These are phyloP conservation scores for Hypomontagnella submonticulosa DNA, from an alignment of 495 filamentous ascomycete species.

Conservation along the genomic window DNA sequence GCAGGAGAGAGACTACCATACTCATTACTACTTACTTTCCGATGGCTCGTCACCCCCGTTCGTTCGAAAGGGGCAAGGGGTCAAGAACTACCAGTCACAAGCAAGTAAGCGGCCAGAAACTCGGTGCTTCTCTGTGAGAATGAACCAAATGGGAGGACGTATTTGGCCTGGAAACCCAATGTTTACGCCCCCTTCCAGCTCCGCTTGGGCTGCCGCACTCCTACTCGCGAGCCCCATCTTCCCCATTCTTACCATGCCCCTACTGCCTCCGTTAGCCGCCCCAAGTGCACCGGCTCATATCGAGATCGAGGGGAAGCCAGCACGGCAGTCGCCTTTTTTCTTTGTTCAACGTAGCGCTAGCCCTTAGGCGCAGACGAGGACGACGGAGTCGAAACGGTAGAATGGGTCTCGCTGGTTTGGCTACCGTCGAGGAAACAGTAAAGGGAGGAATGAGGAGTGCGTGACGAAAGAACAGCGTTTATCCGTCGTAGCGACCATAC, in stretches of 20 bases:
- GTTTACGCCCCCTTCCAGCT: conserved; percentile 32
- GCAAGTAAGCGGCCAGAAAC: conserved; percentile 46
- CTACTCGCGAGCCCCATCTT: conserved; percentile 44
- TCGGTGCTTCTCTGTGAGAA: conserved; percentile 42
- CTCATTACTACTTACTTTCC: conserved; percentile 40
- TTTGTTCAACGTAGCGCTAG: conserved; percentile 40
- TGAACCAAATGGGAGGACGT: conserved; percentile 23
- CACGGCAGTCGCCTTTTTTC: conserved; percentile 44
- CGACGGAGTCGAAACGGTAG: conserved; percentile 48
- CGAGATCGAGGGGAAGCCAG: conserved; percentile 47
- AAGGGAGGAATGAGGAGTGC: conserved; percentile 11
- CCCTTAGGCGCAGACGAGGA: conserved; percentile 17
- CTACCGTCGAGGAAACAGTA: conserved; percentile 37
- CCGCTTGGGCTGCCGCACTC: conserved; percentile 43
- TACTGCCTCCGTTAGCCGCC: conserved; percentile 47
- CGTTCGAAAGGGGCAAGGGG: conserved; percentile 38
- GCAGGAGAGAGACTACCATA: conserved; percentile 26
- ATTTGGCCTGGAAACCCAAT: conserved; percentile 35
- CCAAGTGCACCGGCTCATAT: conserved; percentile 48
- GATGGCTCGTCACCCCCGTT: conserved; percentile 42
- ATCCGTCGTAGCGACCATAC: conserved; percentile 37
- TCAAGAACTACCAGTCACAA: conserved; percentile 39
- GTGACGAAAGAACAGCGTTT: conserved; percentile 29
- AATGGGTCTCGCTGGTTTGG: conserved; percentile 33
- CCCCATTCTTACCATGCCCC: conserved; percentile 37